Conservation (phyloP, 2,329 filamentous ascomycete genomes). For the Hymenoscyphus scutula region DNA sequence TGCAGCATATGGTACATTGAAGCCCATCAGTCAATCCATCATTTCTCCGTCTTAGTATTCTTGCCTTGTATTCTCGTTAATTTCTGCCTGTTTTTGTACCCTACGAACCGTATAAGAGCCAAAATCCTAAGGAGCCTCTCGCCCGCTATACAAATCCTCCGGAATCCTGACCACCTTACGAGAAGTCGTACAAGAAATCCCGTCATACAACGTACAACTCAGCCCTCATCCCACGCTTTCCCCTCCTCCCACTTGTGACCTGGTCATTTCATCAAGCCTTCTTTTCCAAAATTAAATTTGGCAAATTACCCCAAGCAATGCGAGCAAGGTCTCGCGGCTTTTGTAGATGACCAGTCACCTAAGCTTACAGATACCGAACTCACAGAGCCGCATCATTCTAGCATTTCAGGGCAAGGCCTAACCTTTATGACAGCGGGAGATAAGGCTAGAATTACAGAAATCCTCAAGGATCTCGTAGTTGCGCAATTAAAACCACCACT, state of each 20-base stretch:
- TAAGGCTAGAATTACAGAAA: not conserved
- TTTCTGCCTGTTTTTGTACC: not conserved
- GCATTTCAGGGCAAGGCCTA: not conserved
- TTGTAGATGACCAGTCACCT: slow-evolving; percentile 2
- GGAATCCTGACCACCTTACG: slow-evolving; percentile 3
- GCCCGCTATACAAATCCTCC: slow-evolving; percentile 10
- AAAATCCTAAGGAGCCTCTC: not conserved
- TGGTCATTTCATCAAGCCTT: not conserved
- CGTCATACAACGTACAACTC: not conserved
- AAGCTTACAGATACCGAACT: slow-evolving; percentile 1
- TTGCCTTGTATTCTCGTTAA: not conserved
- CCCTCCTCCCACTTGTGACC: not conserved
- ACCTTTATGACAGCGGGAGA: slow-evolving; percentile 1
- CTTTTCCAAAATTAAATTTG: slow-evolving; percentile 6
- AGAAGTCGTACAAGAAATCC: not conserved
- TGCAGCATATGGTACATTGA: not conserved
- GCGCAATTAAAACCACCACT: not conserved
- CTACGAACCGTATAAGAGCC: not conserved
- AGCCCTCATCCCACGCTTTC: slow-evolving; percentile 1
- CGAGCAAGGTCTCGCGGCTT: not conserved
- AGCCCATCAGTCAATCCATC: not conserved
- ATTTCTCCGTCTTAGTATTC: not conserved
- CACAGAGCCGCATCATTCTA: slow-evolving; percentile 4
- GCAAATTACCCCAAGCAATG: slow-evolving; percentile 1
- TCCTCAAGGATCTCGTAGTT: not conserved